phyloP scores from a whole-genome alignment of 495 filamentous ascomycete genomes.

The Aspergillus panamensis region DNA sequence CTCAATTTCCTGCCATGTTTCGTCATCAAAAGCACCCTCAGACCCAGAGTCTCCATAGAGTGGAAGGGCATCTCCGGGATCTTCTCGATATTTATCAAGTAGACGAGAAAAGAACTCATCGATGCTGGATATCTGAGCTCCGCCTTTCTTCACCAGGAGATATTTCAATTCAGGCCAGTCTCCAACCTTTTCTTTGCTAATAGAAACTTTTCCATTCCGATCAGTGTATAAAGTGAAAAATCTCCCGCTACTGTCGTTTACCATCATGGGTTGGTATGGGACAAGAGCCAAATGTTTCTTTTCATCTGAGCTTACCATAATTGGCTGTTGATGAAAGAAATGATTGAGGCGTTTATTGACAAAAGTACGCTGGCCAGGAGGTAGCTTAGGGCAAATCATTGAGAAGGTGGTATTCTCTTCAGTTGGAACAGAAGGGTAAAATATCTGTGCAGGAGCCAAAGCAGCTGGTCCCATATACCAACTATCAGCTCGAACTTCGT shows the following conservation, averaged over 20 bases:
- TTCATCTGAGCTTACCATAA: conserved; percentile 14
- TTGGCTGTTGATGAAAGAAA: conserved; percentile 24
- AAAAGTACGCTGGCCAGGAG: conserved; percentile 24
- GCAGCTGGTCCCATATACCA: conserved; percentile 34
- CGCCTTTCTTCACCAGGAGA: not conserved
- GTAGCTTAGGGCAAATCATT: conserved; percentile 19
- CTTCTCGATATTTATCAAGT: conserved; percentile 44
- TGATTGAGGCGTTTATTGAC: conserved; percentile 26
- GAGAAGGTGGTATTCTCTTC: conserved; percentile 20
- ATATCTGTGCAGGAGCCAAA: conserved; percentile 21
- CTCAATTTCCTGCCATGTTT: conserved; percentile 62
- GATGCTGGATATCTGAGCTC: not conserved
- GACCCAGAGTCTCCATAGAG: conserved; percentile 63
- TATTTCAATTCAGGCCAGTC: conserved; percentile 23
- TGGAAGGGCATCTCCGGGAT: conserved; percentile 53
- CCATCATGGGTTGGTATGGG: conserved; percentile 21
- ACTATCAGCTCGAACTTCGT: not conserved
- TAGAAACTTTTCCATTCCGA: conserved; percentile 21
- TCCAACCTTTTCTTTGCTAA: conserved; percentile 23
- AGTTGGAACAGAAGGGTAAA: conserved; percentile 22
- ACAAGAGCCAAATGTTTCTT: conserved; percentile 23
- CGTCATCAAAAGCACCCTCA: conserved; percentile 50
- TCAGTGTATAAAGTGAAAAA: conserved; percentile 29
- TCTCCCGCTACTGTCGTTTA: conserved; percentile 11
- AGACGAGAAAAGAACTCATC: conserved; percentile 22